Evolutionary conservation across 176 grass and related monocot species (phyloP).

Genomic region (Neostapfia colusana): DNA sequence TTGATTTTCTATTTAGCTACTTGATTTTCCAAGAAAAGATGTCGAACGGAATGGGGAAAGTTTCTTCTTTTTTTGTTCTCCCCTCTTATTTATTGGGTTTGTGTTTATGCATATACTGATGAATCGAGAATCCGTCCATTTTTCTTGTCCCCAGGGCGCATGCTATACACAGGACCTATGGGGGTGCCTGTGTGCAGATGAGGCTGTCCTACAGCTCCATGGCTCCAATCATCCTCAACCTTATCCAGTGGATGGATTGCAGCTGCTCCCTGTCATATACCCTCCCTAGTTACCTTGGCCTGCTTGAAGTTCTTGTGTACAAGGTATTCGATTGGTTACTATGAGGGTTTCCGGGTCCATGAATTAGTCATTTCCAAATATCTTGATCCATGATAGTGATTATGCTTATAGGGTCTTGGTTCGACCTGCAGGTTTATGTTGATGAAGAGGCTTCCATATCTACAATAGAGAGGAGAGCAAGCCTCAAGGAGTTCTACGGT

Average conservation of each 20-base stretch:
- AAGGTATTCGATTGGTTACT: constrained; percentile 45
- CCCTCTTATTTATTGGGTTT: constrained; percentile 13
- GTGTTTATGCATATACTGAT: constrained; percentile 15
- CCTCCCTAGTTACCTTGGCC: constrained; percentile 84
- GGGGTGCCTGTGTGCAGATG: constrained; percentile 95
- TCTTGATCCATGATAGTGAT: not conserved
- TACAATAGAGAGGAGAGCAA: constrained; percentile 83
- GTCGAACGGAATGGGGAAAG: constrained; percentile 30
- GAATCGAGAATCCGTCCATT: constrained; percentile 13
- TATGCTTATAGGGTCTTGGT: constrained; percentile 15
- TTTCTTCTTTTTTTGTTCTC: not conserved
- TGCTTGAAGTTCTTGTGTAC: constrained; percentile 96
- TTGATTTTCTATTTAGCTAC: constrained; percentile 17
- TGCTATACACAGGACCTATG: constrained; percentile 86
- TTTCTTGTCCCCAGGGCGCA: constrained; percentile 66
- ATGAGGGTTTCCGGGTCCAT: not conserved
- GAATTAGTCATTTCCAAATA: not conserved
- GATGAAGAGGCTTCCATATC: constrained; percentile 80
- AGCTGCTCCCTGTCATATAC: constrained; percentile 73
- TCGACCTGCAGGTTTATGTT: constrained; percentile 70
- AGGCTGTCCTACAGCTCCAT: constrained; percentile 91
- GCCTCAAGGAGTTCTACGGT: constrained; percentile 94
- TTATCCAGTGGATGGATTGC: constrained; percentile 99
- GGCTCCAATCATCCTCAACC: constrained; percentile 91
- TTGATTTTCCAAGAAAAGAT: constrained; percentile 26